These are phyloP conservation scores for Acacia confusa DNA, from an alignment of 306 rosid genomes.

Conservation along the genomic window DNA sequence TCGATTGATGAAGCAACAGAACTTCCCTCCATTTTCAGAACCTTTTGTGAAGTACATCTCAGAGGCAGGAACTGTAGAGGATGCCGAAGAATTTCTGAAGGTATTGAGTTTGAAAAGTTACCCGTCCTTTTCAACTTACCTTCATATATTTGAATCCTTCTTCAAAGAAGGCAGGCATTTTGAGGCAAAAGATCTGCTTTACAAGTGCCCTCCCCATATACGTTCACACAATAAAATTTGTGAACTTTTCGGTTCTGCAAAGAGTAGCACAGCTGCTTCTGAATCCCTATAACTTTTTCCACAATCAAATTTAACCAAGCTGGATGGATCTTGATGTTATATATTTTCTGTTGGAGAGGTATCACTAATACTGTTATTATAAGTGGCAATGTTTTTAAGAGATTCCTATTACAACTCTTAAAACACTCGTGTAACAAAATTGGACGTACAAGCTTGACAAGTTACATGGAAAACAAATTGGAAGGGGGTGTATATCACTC, in stretches of 20 bases:
- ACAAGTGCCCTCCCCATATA: constrained; percentile 68
- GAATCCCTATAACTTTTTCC: constrained; percentile 10
- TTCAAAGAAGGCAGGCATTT: constrained; percentile 65
- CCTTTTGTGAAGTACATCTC: constrained; percentile 66
- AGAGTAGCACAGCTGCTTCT: constrained; percentile 35
- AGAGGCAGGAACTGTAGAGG: constrained; percentile 77
- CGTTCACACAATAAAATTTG: constrained; percentile 48
- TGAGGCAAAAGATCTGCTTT: constrained; percentile 78
- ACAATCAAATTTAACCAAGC: constrained; percentile 29
- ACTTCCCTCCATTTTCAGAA: constrained; percentile 55
- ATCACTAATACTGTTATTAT: background rate
- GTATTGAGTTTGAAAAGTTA: constrained; percentile 56
- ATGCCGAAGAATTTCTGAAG: constrained; percentile 69
- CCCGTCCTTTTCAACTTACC: constrained; percentile 57
- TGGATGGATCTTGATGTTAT: constrained; percentile 19
- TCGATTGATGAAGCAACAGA: constrained; percentile 65
- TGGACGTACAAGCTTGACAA: constrained; percentile 10
- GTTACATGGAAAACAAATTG: background rate
- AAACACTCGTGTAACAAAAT: background rate
- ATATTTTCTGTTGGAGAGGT: constrained; percentile 4
- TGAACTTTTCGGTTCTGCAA: constrained; percentile 60
- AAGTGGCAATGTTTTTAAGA: constrained; percentile 29
- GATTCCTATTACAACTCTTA: constrained; percentile 11
- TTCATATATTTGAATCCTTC: constrained; percentile 66
- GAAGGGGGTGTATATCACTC: background rate